phyloP scores from a whole-genome alignment of 495 filamentous ascomycete genomes.

The Patellaria atrata region DNA sequence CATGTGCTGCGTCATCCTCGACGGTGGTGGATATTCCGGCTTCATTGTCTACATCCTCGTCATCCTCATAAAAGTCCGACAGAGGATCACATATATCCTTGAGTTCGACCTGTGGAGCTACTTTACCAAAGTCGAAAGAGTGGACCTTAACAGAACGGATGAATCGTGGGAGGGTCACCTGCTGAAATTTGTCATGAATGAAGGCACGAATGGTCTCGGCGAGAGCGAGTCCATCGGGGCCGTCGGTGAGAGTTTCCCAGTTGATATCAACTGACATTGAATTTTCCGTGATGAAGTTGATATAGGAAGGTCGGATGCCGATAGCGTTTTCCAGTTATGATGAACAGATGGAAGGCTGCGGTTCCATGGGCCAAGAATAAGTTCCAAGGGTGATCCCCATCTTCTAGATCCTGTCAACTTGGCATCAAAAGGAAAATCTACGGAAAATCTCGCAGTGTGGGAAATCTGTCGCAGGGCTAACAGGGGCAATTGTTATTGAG shows the following conservation, averaged over 20 bases:
- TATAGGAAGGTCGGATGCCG: not conserved
- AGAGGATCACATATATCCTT: conserved; percentile 95
- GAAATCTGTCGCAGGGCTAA: too few species aligned
- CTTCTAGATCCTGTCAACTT: too few species aligned
- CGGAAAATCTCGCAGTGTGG: too few species aligned
- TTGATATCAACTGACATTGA: conserved; percentile 92
- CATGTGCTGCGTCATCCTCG: too few species aligned
- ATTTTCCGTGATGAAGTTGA: not conserved
- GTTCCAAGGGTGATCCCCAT: too few species aligned
- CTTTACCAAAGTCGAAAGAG: conserved; percentile 78
- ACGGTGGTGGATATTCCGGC: too few species aligned
- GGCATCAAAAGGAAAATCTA: too few species aligned
- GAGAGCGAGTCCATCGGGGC: conserved; percentile 68
- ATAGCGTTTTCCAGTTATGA: too few species aligned
- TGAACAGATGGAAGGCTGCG: too few species aligned
- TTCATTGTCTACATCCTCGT: conserved; percentile 29
- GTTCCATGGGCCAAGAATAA: too few species aligned
- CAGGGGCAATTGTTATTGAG: too few species aligned
- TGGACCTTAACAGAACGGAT: conserved; percentile 93
- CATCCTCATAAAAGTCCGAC: conserved; percentile 90
- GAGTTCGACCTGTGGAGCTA: conserved; percentile 72
- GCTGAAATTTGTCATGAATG: conserved; percentile 89
- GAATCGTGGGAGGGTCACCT: conserved; percentile 78
- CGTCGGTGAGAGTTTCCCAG: conserved; percentile 85
- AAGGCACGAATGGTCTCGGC: conserved; percentile 81